Conservation (phyloP, 1,139 yeast species). For the Suhomyces chickasaworum region DNA sequence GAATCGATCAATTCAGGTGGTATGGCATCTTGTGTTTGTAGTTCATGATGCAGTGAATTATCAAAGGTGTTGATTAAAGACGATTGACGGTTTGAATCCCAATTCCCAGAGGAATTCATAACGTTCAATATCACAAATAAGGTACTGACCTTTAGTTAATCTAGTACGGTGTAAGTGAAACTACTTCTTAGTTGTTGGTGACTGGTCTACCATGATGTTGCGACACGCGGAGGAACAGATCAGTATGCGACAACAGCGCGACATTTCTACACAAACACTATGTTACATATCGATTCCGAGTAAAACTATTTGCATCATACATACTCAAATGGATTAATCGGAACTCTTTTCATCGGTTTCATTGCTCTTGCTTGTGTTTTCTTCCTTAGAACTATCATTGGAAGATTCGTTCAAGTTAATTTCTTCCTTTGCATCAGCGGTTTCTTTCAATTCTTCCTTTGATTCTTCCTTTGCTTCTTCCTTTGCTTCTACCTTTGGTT, state of each 20-base stretch:
- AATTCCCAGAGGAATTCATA: slow-evolving; percentile 34
- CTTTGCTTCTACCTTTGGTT: slow-evolving; percentile 4
- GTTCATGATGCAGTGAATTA: slow-evolving; percentile 27
- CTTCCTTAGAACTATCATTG: neutral
- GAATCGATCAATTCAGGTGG: slow-evolving; percentile 41
- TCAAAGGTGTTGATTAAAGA: slow-evolving; percentile 9
- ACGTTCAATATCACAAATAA: neutral
- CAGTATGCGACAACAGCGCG: neutral
- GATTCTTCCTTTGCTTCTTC: slow-evolving; percentile 9
- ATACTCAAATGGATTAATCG: neutral
- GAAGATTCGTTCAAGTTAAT: neutral
- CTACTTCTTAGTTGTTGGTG: neutral
- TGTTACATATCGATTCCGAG: slow-evolving; percentile 5
- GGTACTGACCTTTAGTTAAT: neutral
- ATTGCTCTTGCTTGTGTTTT: neutral
- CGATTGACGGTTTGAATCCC: slow-evolving; percentile 22
- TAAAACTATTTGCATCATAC: neutral
- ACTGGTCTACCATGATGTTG: neutral
- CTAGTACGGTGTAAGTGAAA: neutral
- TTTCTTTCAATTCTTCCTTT: neutral
- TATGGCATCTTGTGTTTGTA: slow-evolving; percentile 36
- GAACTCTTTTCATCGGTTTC: neutral
- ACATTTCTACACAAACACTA: slow-evolving; percentile 3
- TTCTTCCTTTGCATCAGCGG: neutral
- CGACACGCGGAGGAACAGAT: neutral